A percentile compares a stretch with the other conserved stretches of the same genome.
Conservation (phyloP, 805 yeast genomes). For the Saturnispora gosingensis region DNA sequence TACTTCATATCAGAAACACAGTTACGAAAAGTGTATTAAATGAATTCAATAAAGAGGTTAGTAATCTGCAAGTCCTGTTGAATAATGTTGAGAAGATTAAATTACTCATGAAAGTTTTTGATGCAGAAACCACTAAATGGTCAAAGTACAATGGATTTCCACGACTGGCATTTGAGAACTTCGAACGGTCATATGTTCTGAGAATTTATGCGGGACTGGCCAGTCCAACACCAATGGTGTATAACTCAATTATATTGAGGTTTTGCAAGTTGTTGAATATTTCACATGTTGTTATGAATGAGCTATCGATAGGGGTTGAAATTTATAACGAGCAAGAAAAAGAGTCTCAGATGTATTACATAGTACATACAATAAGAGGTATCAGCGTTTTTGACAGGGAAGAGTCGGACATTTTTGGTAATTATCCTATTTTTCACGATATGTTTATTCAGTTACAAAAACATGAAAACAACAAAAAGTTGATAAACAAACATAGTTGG, state of each 20-base stretch:
- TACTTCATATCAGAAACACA: background rate
- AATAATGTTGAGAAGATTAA: background rate
- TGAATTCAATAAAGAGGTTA: background rate
- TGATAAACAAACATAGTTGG: constrained; percentile 2
- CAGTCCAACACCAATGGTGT: constrained; percentile 1
- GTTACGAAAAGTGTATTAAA: background rate
- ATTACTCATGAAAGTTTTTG: background rate
- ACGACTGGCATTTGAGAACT: background rate
- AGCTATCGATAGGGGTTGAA: background rate
- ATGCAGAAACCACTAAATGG: background rate
- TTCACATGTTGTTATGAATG: background rate
- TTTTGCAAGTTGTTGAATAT: background rate
- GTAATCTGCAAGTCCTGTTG: background rate
- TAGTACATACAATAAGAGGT: background rate
- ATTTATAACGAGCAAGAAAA: background rate
- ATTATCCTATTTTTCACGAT: constrained; percentile 3
- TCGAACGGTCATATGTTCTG: background rate
- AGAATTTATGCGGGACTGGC: constrained; percentile 3
- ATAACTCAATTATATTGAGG: constrained; percentile 1
- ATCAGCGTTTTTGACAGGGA: background rate
- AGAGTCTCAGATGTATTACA: background rate
- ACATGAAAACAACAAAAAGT: background rate
- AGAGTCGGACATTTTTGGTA: background rate
- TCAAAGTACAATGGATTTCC: background rate
- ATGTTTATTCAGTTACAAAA: background rate